Percentiles rank a stretch among this genome's conserved stretches.
These are phyloP conservation scores for Caloboletus inedulis DNA, from an alignment of 1,284 basidiomycete species.

Conservation along the genomic window DNA sequence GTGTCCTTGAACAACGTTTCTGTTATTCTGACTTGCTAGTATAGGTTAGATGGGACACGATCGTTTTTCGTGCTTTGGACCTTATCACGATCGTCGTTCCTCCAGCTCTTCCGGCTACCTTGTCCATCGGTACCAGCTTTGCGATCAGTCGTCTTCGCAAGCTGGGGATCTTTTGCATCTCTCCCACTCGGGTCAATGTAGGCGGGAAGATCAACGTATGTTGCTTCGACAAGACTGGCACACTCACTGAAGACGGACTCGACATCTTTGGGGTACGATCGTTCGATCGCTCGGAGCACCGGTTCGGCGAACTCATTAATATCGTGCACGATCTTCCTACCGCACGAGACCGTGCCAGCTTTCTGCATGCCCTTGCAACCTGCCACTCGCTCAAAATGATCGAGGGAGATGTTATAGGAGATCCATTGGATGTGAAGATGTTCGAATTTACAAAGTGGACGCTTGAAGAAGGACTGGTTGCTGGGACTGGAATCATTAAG, in stretches of 20 bases:
- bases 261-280: slow-evolving; percentile 93
- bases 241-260: slow-evolving; percentile 95
- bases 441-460: slow-evolving; percentile 97
- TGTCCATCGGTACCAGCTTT: slow-evolving; percentile 97
- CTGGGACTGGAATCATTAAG: slow-evolving; percentile 68
- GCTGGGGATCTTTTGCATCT: slow-evolving; percentile 93
- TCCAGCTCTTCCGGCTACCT: slow-evolving; percentile 93
- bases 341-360: slow-evolving; percentile 72
- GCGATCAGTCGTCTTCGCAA: slow-evolving; percentile 89
- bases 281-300: slow-evolving; percentile 68
- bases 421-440: slow-evolving; percentile 97
- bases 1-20: slow-evolving; percentile 21
- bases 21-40: slow-evolving; percentile 7
- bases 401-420: slow-evolving; percentile 86
- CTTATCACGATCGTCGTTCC: slow-evolving; percentile 99
- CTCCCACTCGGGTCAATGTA: slow-evolving; percentile 94
- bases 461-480: slow-evolving; percentile 84
- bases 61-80: slow-evolving; percentile 89
- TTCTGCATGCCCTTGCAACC: slow-evolving; percentile 91
- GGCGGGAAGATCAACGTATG: slow-evolving; percentile 97
- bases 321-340: slow-evolving; percentile 84
- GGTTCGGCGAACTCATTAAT: slow-evolving; percentile 90
- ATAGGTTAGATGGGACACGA: slow-evolving; percentile 89
- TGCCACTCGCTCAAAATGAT: slow-evolving; percentile 96
- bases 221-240: slow-evolving; percentile 99